Conservation (phyloP, 2,329 filamentous ascomycete genomes). For the Golovinomyces cichoracearum region DNA sequence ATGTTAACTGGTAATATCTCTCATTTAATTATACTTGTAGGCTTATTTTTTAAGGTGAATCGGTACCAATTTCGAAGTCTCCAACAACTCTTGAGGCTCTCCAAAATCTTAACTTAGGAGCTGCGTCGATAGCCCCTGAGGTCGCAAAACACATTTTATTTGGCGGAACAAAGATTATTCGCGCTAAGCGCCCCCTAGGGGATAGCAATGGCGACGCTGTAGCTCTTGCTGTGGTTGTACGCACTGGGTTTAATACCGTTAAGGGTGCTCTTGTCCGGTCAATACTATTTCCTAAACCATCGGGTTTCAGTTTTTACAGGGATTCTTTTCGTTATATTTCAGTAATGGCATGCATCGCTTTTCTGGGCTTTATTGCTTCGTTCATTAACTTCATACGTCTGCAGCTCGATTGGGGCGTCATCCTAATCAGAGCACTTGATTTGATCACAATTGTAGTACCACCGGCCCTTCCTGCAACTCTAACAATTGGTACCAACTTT, state of each 20-base stretch:
- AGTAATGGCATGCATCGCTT: slow-evolving; percentile 73
- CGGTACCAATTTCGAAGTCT: slow-evolving; percentile 80
- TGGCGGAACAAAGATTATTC: slow-evolving; percentile 82
- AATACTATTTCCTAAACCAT: slow-evolving; percentile 96
- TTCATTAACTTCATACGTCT: slow-evolving; percentile 82
- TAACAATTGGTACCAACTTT: slow-evolving; percentile 93
- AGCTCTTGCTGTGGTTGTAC: slow-evolving; percentile 69
- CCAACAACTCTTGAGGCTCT: slow-evolving; percentile 62
- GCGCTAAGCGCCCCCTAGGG: slow-evolving; percentile 67
- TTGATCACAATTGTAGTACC: slow-evolving; percentile 95
- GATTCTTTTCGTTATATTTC: slow-evolving; percentile 96
- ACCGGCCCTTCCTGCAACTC: slow-evolving; percentile 73
- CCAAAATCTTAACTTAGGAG: slow-evolving; percentile 47
- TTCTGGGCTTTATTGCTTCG: slow-evolving; percentile 68
- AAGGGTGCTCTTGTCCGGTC: slow-evolving; percentile 88
- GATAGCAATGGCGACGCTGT: slow-evolving; percentile 68
- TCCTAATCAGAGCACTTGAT: slow-evolving; percentile 76
- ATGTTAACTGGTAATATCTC: slow-evolving; percentile 50
- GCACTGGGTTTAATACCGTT: slow-evolving; percentile 92
- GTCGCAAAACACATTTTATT: slow-evolving; percentile 78
- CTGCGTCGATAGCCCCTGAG: slow-evolving; percentile 58
- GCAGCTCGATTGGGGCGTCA: slow-evolving; percentile 62
- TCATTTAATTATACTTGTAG: neutral
- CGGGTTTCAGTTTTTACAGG: slow-evolving; percentile 93
- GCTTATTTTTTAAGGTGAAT: slow-evolving; percentile 38